These are phyloP conservation scores for Tolypocladium nubicola DNA, from an alignment of 2,329 filamentous ascomycete genomes.

Conservation along the genomic window DNA sequence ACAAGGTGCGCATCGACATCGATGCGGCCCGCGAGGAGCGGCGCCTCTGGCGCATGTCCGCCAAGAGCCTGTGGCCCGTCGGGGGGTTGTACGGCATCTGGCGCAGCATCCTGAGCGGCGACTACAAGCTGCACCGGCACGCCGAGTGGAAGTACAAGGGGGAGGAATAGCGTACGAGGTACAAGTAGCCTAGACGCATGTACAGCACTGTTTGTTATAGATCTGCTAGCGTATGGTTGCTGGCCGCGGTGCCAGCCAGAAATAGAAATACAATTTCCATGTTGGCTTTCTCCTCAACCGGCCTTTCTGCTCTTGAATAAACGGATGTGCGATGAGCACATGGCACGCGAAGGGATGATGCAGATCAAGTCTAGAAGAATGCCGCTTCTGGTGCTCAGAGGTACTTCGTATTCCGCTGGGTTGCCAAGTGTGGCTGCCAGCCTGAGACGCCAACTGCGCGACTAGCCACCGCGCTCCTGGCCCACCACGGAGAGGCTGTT, in stretches of 20 bases:
- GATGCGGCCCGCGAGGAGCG: slow-evolving; percentile 29
- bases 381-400: too few relatives aligned
- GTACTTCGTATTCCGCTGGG: too few relatives aligned
- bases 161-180: slow-evolving; percentile 1
- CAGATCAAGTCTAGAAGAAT: too few relatives aligned
- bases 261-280: background rate
- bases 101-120: slow-evolving; percentile 46
- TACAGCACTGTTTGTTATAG: background rate
- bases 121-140: slow-evolving; percentile 41
- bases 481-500: too few relatives aligned
- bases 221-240: background rate
- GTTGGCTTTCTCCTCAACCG: too few relatives aligned
- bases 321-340: background rate
- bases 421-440: background rate
- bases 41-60: slow-evolving; percentile 25
- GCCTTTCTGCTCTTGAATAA: background rate
- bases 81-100: slow-evolving; percentile 50
- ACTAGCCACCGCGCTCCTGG: too few relatives aligned
- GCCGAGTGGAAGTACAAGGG: slow-evolving; percentile 43
- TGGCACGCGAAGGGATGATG: background rate
- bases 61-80: slow-evolving; percentile 42
- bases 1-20: slow-evolving; percentile 54
- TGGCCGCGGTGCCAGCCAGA: background rate
- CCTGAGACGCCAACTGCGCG: background rate
- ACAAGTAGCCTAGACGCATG: background rate